Conservation (phyloP, 2,329 filamentous ascomycete genomes). For the Elsinoe ampelina region DNA sequence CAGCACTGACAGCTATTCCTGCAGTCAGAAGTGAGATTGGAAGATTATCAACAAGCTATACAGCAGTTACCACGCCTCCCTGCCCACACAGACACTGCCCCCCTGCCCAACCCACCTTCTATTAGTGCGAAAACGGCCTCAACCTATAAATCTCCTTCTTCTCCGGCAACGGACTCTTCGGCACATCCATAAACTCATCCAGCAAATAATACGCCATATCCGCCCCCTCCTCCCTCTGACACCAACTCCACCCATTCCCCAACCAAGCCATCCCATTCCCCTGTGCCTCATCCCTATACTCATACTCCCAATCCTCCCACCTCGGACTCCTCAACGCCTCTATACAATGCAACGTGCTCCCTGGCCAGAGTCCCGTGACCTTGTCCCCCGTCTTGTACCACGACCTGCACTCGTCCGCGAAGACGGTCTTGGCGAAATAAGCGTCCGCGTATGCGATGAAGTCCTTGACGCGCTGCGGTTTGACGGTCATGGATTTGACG, state of each 20-base stretch:
- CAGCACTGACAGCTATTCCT: no score
- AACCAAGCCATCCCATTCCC: constrained; percentile 28
- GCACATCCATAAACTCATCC: constrained; percentile 32
- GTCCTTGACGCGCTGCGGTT: constrained; percentile 39
- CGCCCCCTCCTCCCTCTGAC: constrained; percentile 25
- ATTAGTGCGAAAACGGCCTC: constrained; percentile 31
- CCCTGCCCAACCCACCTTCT: not conserved
- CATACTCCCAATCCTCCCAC: constrained; percentile 40
- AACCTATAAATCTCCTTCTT: constrained; percentile 28
- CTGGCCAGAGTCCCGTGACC: constrained; percentile 36
- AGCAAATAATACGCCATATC: constrained; percentile 36
- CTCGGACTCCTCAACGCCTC: constrained; percentile 38
- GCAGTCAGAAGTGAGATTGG: no score
- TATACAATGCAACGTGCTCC: constrained; percentile 41
- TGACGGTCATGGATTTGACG: constrained; percentile 35
- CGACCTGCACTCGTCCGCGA: constrained; percentile 36
- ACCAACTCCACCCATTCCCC: constrained; percentile 31
- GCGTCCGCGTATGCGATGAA: constrained; percentile 39
- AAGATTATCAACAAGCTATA: not conserved
- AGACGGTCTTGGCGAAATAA: constrained; percentile 40
- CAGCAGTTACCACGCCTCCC: not conserved
- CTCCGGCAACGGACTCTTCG: constrained; percentile 29
- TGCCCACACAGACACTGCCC: not conserved
- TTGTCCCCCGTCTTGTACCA: constrained; percentile 32
- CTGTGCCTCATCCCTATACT: constrained; percentile 22